Evolutionary conservation across 2,329 filamentous ascomycete genomes (phyloP), one percentile per base, ranked within the genome.

Genomic region (Aspergillus ochraceoroseus): DNA sequence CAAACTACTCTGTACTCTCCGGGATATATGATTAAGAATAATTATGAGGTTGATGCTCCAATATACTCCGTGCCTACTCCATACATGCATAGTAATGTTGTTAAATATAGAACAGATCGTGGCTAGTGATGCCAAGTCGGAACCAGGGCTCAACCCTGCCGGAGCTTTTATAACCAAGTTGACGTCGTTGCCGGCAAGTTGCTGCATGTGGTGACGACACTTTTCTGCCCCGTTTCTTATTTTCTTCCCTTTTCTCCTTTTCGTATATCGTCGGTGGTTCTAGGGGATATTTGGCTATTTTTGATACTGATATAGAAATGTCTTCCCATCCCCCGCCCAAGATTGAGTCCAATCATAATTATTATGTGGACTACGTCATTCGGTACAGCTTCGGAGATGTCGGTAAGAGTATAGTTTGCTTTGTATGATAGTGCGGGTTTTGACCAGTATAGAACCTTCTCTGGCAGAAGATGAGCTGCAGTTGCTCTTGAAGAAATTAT

Each of bases 351-450:
- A 63, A 72, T 52, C 69, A 67, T 41, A 83, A 82, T 53, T 73
- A 82, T 61, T 73, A 86, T 51, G 87, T 95, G 48, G 89, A 95
- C 74, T 95, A 88, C 72, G 88, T 95, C 49, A 79, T 96, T 51
- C 78, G 80, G 58, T 95, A 86, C 67, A 76, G 80, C 51, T 83
- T 90, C 56, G 76, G 80, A 29, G 71, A 76, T 38, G 76, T 77
- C 44, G 79, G 85, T 85, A 70, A 48, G 69, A 18, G n/a, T 5
- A 8, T n/a, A 32, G 23, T 7, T 17, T 23, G 23, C 6, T 13
- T 19, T 35, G 26, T 37, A 12, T 13, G 48, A 46, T 3, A 13
- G 20, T 23, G 18, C 15, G n/a, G 7, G 28, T 45, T 32, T 42
- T 37, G 47, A 45, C 44, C 25, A 15, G 18, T 36, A 8, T 54